Base-by-base conservation (phyloP, 2,329 filamentous ascomycete species). In the Claviceps pusilla region DNA sequence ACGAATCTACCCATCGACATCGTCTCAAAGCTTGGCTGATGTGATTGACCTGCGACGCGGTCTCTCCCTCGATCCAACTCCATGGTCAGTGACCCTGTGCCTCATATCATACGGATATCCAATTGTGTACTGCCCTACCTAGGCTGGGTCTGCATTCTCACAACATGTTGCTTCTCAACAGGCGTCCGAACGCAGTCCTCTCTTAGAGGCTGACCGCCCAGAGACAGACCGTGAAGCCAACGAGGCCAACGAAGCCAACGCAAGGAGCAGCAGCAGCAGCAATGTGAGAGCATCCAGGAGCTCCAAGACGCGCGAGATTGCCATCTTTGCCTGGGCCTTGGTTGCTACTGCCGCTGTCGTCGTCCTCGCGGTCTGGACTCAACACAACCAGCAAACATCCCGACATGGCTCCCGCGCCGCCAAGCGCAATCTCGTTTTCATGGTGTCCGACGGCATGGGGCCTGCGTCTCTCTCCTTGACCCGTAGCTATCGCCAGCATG, bases 361-460 rank as follows among this genome's bases (percentile, higher is more conserved):
- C 42, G 9, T 55, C 46, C 31, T 53, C 7, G 48, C 52, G 3
- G 86, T 93, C n/a, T 76, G 75, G 71, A 70, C 87, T 16, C 86
- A 88, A 64, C 88, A 95, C 68, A 78, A 82, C 62, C 75, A 81
- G 57, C 72, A 77, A 54, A 76, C 74, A 7, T 59, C 48, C 51
- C 63, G 60, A 55, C 66, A 62, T 31, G 48, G 60, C 59, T 50
- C 61, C 73, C 75, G 54, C 69, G 63, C 63, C 33, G 80, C 82
- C 52, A 98, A 97, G 76, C 80, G 88, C 54, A 98, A 97, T 69
- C 76, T 98, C 53, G 85, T 98, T 62, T 97, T 98, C 75, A 98
- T 98, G 93, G 91, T 98, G 42, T 95, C 89, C 0, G 93, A 98
- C 68, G 93, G 93, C 64, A 98, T 98, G 93, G 93, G 93, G 0